Evolutionary conservation across 495 filamentous ascomycete genomes (phyloP).

Genomic region (Xylaria flabelliformis): DNA sequence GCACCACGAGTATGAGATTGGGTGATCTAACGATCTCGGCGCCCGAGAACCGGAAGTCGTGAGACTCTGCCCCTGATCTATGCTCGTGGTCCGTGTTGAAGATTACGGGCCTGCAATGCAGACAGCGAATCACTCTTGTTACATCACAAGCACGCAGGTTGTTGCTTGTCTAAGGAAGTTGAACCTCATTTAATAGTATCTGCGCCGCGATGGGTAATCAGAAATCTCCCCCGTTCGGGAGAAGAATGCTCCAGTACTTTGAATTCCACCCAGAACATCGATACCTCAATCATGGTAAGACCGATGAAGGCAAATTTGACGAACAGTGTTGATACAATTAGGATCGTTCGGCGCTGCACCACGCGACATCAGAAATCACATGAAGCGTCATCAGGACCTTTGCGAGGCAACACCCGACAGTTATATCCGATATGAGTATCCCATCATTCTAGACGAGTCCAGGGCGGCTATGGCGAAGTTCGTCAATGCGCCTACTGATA

Average conservation of each 20-base stretch:
- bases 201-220: not conserved
- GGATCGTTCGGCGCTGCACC: conserved; percentile 86
- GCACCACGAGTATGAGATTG: not conserved
- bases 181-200: not conserved
- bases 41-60: conserved; percentile 12
- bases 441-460: conserved; percentile 64
- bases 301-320: not conserved
- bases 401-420: conserved; percentile 71
- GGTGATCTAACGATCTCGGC: not conserved
- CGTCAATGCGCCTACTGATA: conserved; percentile 65
- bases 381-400: conserved; percentile 62
- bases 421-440: conserved; percentile 72
- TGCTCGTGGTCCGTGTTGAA: not conserved
- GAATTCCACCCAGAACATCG: conserved; percentile 69
- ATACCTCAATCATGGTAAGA: conserved; percentile 83
- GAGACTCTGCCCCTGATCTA: not conserved
- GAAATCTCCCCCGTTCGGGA: conserved; percentile 22
- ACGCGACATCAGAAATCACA: conserved; percentile 59
- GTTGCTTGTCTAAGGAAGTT: not conserved
- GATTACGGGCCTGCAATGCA: not conserved
- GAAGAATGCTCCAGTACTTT: conserved; percentile 58
- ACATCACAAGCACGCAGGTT: not conserved
- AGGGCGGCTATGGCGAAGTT: conserved; percentile 68
- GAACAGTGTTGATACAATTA: conserved; percentile 23
- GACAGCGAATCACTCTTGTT: not conserved